A percentile compares a stretch with the other conserved stretches of the same genome.
These are phyloP conservation scores for Mycena maculata DNA, from an alignment of 768 basidiomycete species.

Conservation along the genomic window DNA sequence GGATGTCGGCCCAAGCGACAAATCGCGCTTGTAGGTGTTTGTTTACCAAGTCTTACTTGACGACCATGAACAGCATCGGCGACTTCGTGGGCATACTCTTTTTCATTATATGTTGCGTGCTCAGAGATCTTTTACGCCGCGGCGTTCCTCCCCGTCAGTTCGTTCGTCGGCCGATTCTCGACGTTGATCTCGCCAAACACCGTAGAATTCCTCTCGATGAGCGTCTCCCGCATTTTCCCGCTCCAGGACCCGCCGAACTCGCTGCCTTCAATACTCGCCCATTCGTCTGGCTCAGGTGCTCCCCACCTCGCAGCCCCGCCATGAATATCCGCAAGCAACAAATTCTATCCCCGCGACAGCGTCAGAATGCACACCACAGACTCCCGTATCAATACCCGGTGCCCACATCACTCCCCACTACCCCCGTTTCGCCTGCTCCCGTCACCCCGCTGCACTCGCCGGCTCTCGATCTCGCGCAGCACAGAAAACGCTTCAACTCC, in stretches of 20 bases:
- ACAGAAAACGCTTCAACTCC: not conserved
- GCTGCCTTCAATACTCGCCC: not conserved
- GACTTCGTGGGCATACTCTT: not conserved
- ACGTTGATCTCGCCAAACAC: not conserved
- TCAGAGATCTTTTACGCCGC: not conserved
- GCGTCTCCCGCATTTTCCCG: conserved; percentile 18
- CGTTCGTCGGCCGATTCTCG: conserved; percentile 13
- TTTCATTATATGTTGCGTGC: not conserved
- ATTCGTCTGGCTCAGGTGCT: not conserved
- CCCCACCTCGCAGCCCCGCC: not conserved
- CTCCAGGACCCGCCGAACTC: conserved; percentile 1
- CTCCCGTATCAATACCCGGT: conserved; percentile 11
- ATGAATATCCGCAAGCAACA: conserved; percentile 4
- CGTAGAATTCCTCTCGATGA: not conserved
- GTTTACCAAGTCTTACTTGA: not conserved
- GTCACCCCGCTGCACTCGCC: conserved; percentile 13
- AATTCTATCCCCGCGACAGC: conserved; percentile 27
- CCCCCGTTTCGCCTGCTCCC: conserved; percentile 1
- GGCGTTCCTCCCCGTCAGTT: not conserved
- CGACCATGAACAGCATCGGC: not conserved
- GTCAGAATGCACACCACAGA: conserved; percentile 16
- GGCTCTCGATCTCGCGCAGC: not conserved
- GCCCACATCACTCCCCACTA: conserved; percentile 10
- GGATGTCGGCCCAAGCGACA: not conserved
- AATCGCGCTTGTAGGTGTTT: not conserved